Base-by-base conservation (phyloP, 2,329 filamentous ascomycete genomes). In the Epichloe typhina region DNA sequence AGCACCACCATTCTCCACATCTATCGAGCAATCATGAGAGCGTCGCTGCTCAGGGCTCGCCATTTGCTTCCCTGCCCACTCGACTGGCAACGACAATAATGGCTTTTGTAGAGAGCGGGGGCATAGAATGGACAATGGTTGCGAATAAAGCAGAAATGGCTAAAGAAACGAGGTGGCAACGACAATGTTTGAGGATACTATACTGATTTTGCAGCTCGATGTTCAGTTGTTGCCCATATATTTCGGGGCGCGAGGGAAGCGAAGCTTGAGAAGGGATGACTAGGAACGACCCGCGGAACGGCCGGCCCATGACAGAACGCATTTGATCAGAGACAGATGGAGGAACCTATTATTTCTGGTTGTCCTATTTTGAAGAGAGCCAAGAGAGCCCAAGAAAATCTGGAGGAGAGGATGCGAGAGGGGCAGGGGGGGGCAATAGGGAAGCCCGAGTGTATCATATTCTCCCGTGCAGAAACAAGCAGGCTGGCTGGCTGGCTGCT, bases 361-460 rank as follows among this genome's bases (percentile, higher is more conserved):
- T 31, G 26, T 31, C 26, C 26, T 31, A 31, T 31, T 31, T 31
- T 31, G 9, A 31, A 31, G 26, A 31, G 26, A 31, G 26, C 26
- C 3, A 31, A 31, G 26, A 31, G 26, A 31, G 26, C 26, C 26
- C 1, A 9, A 11, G 26, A 11, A 4, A 9, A 31, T 11, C 8
- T 4, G 15, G n/a, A 33, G 43, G 7, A 45, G 2, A 13, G 31
- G 17, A 17, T 12, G 9, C 8, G 39, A 23, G 17, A 11, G 17
- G 36, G 15, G 19, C n/a, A n/a, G n/a, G 19, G 19, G 19, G 12
- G 3, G 40, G 21, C 15, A 15, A 26, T 31, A 7, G 11, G 46
- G 36, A 47, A 19, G 46, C 46, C 50, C 33, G 46, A 36, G 37
- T 55, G 51, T 55, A 50, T 45, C 49, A 53, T 53, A 51, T 40